A percentile compares a stretch with the other conserved stretches of the same genome.
phyloP scores from a whole-genome alignment of 78 protist species.

The Cyanophora paradoxa region DNA sequence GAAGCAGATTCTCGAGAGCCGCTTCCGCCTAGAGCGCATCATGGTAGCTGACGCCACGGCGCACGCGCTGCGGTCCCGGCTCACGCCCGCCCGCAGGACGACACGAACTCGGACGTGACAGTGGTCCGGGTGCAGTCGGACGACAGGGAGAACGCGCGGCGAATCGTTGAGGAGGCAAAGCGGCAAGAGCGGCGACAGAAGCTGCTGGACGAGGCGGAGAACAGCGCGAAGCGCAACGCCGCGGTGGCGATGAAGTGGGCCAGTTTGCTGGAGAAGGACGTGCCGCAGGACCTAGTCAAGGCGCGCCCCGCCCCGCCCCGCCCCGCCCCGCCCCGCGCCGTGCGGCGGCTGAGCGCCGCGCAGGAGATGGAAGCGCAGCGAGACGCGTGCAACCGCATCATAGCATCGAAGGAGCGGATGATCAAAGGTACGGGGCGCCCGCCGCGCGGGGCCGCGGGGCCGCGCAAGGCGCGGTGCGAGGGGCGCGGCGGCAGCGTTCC shows the following conservation, averaged over 20 bases:
- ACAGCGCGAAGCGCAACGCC: conserved; percentile 19
- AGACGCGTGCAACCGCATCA: conserved; percentile 21
- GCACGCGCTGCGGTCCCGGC: neutral
- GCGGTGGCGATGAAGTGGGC: conserved; percentile 38
- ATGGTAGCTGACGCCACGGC: neutral
- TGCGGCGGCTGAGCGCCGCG: neutral
- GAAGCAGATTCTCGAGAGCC: conserved; percentile 1
- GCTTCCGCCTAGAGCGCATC: neutral
- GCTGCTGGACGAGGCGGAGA: conserved; percentile 27
- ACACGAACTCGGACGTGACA: neutral
- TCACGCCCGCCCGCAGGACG: neutral
- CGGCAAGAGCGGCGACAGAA: conserved; percentile 23
- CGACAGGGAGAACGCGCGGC: conserved; percentile 23
- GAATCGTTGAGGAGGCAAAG: conserved; percentile 14
- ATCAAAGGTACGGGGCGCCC: too few relatives aligned
- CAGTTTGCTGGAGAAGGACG: conserved; percentile 13
- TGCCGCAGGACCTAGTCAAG: conserved; percentile 23
- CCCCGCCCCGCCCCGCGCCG: neutral
- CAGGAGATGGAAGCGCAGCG: conserved; percentile 27
- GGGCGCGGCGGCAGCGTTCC: too few relatives aligned
- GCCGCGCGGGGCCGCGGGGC: too few relatives aligned
- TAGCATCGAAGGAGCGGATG: conserved; percentile 24
- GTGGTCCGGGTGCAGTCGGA: conserved; percentile 17
- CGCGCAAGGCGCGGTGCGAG: too few relatives aligned
- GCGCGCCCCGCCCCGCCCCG: too few relatives aligned